These are phyloP conservation scores for Chlorophyllum brunneum DNA, from an alignment of 768 basidiomycete species.

Conservation along the genomic window DNA sequence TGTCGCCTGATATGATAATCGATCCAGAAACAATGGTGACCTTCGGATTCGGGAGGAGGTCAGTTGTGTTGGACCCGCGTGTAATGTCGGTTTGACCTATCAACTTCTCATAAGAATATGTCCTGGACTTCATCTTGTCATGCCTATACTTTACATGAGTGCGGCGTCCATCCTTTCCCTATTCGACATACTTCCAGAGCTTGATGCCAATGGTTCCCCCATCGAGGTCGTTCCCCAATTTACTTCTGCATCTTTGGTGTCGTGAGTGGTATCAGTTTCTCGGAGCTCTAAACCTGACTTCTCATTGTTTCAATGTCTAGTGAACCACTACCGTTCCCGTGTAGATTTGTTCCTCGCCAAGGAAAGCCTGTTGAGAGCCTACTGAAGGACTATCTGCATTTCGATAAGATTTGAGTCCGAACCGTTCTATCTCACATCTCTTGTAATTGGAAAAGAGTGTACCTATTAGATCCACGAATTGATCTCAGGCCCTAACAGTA, in stretches of 20 bases:
- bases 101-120: constrained; percentile 5
- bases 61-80: background rate
- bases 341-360: background rate
- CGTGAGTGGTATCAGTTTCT: constrained; percentile 3
- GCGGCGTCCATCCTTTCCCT: constrained; percentile 14
- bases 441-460: background rate
- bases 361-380: background rate
- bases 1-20: background rate
- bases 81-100: background rate
- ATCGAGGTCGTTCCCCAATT: constrained; percentile 2
- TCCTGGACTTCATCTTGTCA: constrained; percentile 9
- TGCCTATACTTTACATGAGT: background rate
- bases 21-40: constrained; percentile 7
- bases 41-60: constrained; percentile 21
- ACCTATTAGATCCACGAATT: background rate
- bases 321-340: background rate
- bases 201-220: constrained; percentile 5
- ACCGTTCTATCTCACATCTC: too few species aligned
- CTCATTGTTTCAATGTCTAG: background rate
- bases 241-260: background rate
- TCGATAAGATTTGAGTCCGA: background rate
- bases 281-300: background rate
- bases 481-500: too few species aligned
- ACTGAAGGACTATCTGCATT: background rate
- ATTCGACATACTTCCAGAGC: constrained; percentile 16